Base-by-base conservation (phyloP, 2,329 filamentous ascomycete genomes). In the Diaporthe capsici region DNA sequence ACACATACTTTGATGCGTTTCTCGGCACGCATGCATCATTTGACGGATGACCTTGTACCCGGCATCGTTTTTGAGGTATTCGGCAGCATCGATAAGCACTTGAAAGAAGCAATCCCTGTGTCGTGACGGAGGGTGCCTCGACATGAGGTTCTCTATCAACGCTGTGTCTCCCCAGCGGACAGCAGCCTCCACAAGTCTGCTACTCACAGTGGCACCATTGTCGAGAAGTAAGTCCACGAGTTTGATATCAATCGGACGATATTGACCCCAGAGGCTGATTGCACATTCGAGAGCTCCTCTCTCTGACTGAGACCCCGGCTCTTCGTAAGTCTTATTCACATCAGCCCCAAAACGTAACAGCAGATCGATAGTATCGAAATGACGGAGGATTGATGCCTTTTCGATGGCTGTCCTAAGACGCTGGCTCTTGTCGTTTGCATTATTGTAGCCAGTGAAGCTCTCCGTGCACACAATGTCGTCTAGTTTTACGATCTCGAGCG, bases 221-320 rank as follows among this genome's bases (percentile, higher is more conserved):
- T n/a, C 3, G 28, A 70, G 42, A 15, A 70, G 47, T 22, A 55
- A 17, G 4, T 70, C 31, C 31, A 70, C 47, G 15, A 55, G 65
- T 0, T 10, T 20, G 7, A 4, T 6, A 15, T 61, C 34, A 25
- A 39, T 15, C 13, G 22, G 34, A 2, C 22, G 4, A 15, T 39
- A 25, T 25, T 39, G 6, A 51, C 47, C 39, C 47, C 47, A 51
- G 2, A 42, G 2, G 22, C 34, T 5, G 22, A 60, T 17, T 25
- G 57, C 34, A n/a, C 34, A 60, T 70, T 65, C 63, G 5, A 68
- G 63, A 51, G 63, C 47, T 51, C 63, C 63, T 37, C 22, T 20
- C 28, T 53, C 58, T 2, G 3, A 7, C 2, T 8, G 10, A 25
- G 15, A 39, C 25, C 12, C 4, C 1, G 28, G 1, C 1, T 37